Conservation (phyloP, 2,329 filamentous ascomycete genomes). For the Colletotrichum orchidophilum region DNA sequence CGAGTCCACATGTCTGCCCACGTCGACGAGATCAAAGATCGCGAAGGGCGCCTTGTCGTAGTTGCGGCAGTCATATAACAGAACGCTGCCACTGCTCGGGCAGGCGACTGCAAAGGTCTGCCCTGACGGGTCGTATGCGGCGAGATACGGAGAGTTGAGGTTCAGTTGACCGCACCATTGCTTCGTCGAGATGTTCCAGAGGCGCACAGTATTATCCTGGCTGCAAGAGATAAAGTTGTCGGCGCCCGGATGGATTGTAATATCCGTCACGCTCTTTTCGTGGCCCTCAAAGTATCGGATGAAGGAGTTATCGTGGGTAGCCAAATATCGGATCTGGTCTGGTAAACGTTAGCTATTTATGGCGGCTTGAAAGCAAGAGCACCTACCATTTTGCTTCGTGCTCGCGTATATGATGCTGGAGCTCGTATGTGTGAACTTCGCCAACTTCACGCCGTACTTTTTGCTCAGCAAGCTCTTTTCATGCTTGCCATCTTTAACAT, state of each 20-base stretch:
- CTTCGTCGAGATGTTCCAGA: constrained; percentile 89
- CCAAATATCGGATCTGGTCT: constrained; percentile 77
- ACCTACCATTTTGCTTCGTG: constrained; percentile 84
- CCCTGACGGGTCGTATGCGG: constrained; percentile 91
- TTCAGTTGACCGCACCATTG: constrained; percentile 83
- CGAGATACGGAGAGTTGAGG: constrained; percentile 82
- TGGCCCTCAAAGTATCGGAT: constrained; percentile 97
- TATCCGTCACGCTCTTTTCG: constrained; percentile 81
- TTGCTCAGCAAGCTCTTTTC: constrained; percentile 92
- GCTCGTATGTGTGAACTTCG: constrained; percentile 91
- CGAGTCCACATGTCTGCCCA: constrained; percentile 56
- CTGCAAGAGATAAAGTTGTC: constrained; percentile 95
- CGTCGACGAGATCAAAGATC: constrained; percentile 80
- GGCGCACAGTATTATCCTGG: constrained; percentile 86
- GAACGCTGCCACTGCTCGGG: constrained; percentile 78
- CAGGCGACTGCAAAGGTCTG: constrained; percentile 91
- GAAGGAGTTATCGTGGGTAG: constrained; percentile 94
- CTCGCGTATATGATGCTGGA: constrained; percentile 95
- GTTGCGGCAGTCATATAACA: constrained; percentile 93
- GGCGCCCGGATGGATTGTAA: constrained; percentile 84
- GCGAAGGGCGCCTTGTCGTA: constrained; percentile 92
- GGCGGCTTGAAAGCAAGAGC: neutral
- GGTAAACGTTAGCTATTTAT: neutral
- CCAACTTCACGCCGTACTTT: constrained; percentile 95
- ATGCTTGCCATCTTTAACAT: constrained; percentile 87